Percentiles rank a stretch among this genome's conserved stretches.
Evolutionary conservation across 495 filamentous ascomycete species (phyloP).

Genomic region (Aspergillus affinis): DNA sequence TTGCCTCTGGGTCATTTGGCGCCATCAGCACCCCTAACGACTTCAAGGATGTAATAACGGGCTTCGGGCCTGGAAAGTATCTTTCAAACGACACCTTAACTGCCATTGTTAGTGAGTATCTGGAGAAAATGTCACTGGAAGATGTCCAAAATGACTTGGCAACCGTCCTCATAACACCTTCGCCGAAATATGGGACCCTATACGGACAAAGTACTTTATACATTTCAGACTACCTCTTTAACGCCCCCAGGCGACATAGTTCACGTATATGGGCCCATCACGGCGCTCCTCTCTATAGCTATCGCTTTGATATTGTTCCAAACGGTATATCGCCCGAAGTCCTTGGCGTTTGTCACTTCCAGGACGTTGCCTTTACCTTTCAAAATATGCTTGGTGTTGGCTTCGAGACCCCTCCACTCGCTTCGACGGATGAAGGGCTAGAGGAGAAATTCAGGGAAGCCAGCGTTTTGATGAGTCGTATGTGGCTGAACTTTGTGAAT

Average conservation of each 20-base stretch:
- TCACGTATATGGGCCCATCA: conserved; percentile 33
- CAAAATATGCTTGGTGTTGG: conserved; percentile 41
- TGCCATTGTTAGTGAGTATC: not conserved
- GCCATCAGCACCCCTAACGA: conserved; percentile 45
- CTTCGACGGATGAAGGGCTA: conserved; percentile 14
- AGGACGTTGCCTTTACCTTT: conserved; percentile 52
- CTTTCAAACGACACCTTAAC: not conserved
- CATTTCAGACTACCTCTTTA: conserved; percentile 2
- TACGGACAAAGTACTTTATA: conserved; percentile 6
- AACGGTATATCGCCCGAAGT: not conserved
- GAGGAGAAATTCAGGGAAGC: conserved; percentile 31
- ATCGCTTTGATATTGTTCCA: conserved; percentile 43
- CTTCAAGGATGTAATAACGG: conserved; percentile 25
- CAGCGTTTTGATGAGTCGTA: conserved; percentile 39
- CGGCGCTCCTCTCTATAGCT: conserved; percentile 39
- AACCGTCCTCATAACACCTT: not conserved
- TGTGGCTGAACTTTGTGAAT: conserved; percentile 47
- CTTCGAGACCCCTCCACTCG: conserved; percentile 20
- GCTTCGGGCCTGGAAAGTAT: conserved; percentile 9
- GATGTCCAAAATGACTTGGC: not conserved
- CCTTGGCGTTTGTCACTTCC: conserved; percentile 39
- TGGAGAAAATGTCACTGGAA: not conserved
- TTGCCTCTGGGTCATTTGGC: conserved; percentile 19
- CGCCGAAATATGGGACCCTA: not conserved
- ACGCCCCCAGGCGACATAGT: conserved; percentile 1